Conservation (phyloP, 805 yeast genomes). For the Nakazawaea ernobii region DNA sequence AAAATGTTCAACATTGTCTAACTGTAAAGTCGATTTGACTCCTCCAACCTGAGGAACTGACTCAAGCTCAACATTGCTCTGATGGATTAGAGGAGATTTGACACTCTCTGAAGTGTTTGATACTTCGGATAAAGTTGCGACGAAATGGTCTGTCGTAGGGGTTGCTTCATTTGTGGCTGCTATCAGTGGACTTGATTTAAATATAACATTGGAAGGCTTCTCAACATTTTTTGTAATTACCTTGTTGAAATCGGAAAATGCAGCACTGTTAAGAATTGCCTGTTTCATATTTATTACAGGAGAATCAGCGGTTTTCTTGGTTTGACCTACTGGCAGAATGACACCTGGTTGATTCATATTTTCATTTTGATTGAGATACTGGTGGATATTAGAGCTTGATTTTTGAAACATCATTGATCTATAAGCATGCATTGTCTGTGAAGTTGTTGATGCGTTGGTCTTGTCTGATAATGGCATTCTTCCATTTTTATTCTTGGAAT, state of each 20-base stretch:
- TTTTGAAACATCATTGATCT: constrained; percentile 7
- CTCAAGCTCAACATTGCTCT: background rate
- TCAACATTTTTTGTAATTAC: background rate
- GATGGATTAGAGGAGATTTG: background rate
- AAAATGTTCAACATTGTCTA: too few relatives aligned
- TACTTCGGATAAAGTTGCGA: too few relatives aligned
- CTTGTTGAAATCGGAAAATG: background rate
- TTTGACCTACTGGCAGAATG: background rate
- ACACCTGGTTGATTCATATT: background rate
- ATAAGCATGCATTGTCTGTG: background rate
- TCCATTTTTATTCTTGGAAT: background rate
- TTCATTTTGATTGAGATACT: background rate
- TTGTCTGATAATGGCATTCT: background rate
- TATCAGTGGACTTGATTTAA: too few relatives aligned
- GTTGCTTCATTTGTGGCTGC: too few relatives aligned
- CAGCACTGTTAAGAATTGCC: background rate
- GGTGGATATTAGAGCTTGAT: background rate
- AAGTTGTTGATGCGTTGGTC: background rate
- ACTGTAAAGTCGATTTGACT: background rate
- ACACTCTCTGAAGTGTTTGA: too few relatives aligned
- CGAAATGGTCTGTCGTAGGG: too few relatives aligned
- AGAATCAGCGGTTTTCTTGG: background rate
- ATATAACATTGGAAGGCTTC: too few relatives aligned
- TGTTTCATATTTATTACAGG: background rate
- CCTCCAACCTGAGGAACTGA: background rate